Base-by-base conservation (phyloP, 768 basidiomycete species). In the Daedaleopsis sinensis region DNA sequence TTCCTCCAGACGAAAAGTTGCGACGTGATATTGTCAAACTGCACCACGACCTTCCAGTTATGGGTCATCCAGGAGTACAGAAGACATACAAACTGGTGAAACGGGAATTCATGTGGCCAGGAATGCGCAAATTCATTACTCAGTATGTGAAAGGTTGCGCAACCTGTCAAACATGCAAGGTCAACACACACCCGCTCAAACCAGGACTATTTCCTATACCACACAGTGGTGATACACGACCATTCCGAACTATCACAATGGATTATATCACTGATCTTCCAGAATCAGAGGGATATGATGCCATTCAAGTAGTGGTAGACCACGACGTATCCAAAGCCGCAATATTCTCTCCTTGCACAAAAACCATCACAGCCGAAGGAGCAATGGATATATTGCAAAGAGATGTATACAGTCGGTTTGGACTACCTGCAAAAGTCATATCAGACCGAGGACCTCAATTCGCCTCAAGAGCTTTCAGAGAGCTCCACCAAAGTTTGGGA, bases 401-500 rank as follows among this genome's bases (percentile, higher is more conserved):
- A 10, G 32, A 69, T 21, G 65, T 72, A 35, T 62, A 44, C 37
- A 15, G 16, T 0, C 52, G 49, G 10, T 49, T 52, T 43, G 67
- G 68, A 15, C 38, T 64, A 18, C 58, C 55, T 0, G 43, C 50
- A n/a, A 48, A 48, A 21, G 23, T 48, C 47, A 48, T 48, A 48
- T 23, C 24, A 4, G 64, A 67, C 59, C 43, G 57, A 46, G 66
- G 66, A 27, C 44, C 66, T 1, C 66, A 71, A 47, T 78, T 78
- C 54, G 62, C 70, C 0, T 70, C 73, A 0, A 56, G 68, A 10
- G 74, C 79, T 62, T 77, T 73, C 68, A n/a, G 44, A 8, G 70
- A 72, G 0, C 55, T 82, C 0, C 68, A 70, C 37, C 27, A 46
- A 27, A 48, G 68, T 0, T 70, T 80, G 0, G 71, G 73, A 0